Conservation (phyloP, 73 alveolate species). For the Paramecium tetraurelia region DNA sequence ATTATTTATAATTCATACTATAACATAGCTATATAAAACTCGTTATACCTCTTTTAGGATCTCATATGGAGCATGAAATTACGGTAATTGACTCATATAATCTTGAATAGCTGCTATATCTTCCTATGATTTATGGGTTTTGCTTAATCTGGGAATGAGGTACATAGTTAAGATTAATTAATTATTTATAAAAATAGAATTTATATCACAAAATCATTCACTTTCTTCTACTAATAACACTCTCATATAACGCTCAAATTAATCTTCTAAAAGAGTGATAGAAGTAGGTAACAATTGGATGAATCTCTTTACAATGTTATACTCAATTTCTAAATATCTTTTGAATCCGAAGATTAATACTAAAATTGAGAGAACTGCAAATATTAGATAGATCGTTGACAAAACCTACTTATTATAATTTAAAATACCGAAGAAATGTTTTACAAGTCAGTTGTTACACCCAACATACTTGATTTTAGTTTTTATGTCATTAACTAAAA, state of each 20-base stretch:
- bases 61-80: constrained; percentile 38
- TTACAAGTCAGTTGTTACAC: background rate
- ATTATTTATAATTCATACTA: background rate
- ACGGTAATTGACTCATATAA: background rate
- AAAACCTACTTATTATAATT: background rate
- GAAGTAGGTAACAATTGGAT: background rate
- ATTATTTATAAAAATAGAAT: background rate
- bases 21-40: constrained; percentile 9
- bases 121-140: background rate
- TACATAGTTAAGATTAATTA: background rate
- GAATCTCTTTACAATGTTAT: background rate
- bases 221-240: background rate
- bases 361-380: background rate
- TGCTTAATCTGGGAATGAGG: background rate
- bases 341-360: background rate
- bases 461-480: background rate
- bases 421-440: background rate
- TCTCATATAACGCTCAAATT: background rate
- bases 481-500: background rate
- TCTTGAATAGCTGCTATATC: constrained; percentile 25
- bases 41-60: background rate
- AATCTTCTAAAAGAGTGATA: background rate
- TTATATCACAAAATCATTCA: background rate
- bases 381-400: background rate
- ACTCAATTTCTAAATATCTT: background rate